phyloP scores from a whole-genome alignment of 352 stramenopile species.

The Phytophthora hibernalis region DNA sequence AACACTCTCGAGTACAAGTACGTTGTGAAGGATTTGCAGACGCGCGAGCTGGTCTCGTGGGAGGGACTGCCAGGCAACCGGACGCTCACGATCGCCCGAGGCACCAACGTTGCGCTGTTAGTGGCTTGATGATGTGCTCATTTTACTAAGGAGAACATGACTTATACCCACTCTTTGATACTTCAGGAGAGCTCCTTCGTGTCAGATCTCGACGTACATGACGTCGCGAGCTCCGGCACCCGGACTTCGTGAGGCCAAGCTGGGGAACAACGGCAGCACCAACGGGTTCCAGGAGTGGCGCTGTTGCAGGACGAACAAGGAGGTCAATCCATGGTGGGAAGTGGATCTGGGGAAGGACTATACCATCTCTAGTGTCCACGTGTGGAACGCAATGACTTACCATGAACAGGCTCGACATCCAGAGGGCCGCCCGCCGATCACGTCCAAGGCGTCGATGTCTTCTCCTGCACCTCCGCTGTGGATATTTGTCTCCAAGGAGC shows the following conservation, averaged over 20 bases:
- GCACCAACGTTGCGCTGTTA: conserved; percentile 66
- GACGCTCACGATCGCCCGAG: conserved; percentile 53
- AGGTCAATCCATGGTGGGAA: conserved; percentile 74
- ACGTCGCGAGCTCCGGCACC: conserved; percentile 45
- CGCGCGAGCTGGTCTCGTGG: conserved; percentile 64
- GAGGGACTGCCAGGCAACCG: conserved; percentile 77
- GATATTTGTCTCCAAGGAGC: conserved; percentile 66
- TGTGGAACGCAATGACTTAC: conserved; percentile 82
- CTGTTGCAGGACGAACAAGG: conserved; percentile 64
- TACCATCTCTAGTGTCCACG: conserved; percentile 47
- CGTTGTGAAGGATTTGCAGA: conserved; percentile 51
- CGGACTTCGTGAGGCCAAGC: conserved; percentile 44
- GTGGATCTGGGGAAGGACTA: conserved; percentile 61
- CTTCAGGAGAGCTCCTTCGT: conserved; percentile 19
- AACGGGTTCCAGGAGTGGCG: conserved; percentile 78
- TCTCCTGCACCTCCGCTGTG: conserved; percentile 50
- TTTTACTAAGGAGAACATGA: neutral
- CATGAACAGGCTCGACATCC: conserved; percentile 66
- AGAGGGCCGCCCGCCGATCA: conserved; percentile 48
- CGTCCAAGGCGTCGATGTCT: conserved; percentile 37
- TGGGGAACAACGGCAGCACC: conserved; percentile 73
- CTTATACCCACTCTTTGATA: neutral
- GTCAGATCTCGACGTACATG: conserved; percentile 69
- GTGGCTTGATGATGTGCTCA: conserved; percentile 11
- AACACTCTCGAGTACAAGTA: conserved; percentile 85